Conservation (phyloP, 768 basidiomycete species). For the Tylopilus intermedius region DNA sequence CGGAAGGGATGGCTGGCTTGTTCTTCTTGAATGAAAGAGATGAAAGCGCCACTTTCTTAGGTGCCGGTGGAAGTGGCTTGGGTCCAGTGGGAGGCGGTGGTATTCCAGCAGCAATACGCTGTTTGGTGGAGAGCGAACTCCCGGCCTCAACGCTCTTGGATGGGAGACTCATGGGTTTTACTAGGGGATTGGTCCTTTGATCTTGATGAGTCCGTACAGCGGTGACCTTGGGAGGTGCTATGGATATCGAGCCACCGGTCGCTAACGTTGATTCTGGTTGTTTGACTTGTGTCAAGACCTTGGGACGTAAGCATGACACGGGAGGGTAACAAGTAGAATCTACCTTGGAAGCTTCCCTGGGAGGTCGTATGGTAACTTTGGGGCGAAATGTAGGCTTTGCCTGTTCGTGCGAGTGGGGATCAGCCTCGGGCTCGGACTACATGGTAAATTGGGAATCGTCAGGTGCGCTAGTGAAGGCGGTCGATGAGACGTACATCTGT, state of each 20-base stretch:
- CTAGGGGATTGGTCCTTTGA: slow-evolving; percentile 27
- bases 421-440: slow-evolving; percentile 20
- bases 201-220: slow-evolving; percentile 28
- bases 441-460: not conserved
- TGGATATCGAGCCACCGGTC: not conserved
- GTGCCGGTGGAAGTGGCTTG: slow-evolving; percentile 27
- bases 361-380: not conserved
- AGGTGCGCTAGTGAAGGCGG: not conserved
- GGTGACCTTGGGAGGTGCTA: slow-evolving; percentile 14
- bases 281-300: slow-evolving; percentile 5
- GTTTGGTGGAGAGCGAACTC: slow-evolving; percentile 47
- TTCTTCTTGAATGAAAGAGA: slow-evolving; percentile 45
- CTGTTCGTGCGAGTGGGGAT: slow-evolving; percentile 1
- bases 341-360: slow-evolving; percentile 14
- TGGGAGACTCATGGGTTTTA: slow-evolving; percentile 28
- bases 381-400: not conserved
- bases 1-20: slow-evolving; percentile 13
- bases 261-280: slow-evolving; percentile 5
- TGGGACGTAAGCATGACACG: not conserved
- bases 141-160: slow-evolving; percentile 23
- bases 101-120: slow-evolving; percentile 41
- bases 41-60: slow-evolving; percentile 22
- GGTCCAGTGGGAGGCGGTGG: slow-evolving; percentile 32
- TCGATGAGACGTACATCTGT: slow-evolving; percentile 12
- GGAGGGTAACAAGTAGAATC: not conserved